Evolutionary conservation across 2,329 filamentous ascomycete genomes (phyloP).

Genomic region (Pyrenochaeta sp.): DNA sequence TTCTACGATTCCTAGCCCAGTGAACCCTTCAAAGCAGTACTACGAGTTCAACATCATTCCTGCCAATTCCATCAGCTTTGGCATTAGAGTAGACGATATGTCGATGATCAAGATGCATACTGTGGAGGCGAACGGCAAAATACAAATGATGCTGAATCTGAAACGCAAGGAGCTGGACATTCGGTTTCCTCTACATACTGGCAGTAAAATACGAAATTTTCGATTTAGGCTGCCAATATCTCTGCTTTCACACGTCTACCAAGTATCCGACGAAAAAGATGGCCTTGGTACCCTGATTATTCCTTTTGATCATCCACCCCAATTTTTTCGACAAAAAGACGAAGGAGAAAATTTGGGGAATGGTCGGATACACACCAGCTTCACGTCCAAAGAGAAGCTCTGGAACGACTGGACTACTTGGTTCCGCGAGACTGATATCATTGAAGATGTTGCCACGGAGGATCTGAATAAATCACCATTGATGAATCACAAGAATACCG

Average conservation of each 20-base stretch:
- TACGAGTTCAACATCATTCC: slow-evolving; percentile 34
- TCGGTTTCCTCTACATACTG: slow-evolving; percentile 51
- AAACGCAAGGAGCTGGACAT: slow-evolving; percentile 55
- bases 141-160: slow-evolving; percentile 55
- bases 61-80: slow-evolving; percentile 66
- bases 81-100: slow-evolving; percentile 63
- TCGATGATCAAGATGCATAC: slow-evolving; percentile 69
- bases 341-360: slow-evolving; percentile 18
- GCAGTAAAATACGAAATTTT: slow-evolving; percentile 35
- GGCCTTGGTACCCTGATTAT: slow-evolving; percentile 36
- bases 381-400: slow-evolving; percentile 31
- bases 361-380: slow-evolving; percentile 14
- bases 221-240: slow-evolving; percentile 57
- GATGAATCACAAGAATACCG: slow-evolving; percentile 53
- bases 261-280: slow-evolving; percentile 13
- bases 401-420: slow-evolving; percentile 68
- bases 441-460: slow-evolving; percentile 49
- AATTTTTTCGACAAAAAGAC: slow-evolving; percentile 52
- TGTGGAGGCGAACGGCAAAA: slow-evolving; percentile 32
- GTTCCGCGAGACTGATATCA: slow-evolving; percentile 71
- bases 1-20: slow-evolving; percentile 29
- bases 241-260: slow-evolving; percentile 54
- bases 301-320: slow-evolving; percentile 50
- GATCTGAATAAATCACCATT: slow-evolving; percentile 29
- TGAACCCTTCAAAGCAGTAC: slow-evolving; percentile 30